phyloP scores from a whole-genome alignment of 1,284 basidiomycete species.

The Boletellus deceptivus region DNA sequence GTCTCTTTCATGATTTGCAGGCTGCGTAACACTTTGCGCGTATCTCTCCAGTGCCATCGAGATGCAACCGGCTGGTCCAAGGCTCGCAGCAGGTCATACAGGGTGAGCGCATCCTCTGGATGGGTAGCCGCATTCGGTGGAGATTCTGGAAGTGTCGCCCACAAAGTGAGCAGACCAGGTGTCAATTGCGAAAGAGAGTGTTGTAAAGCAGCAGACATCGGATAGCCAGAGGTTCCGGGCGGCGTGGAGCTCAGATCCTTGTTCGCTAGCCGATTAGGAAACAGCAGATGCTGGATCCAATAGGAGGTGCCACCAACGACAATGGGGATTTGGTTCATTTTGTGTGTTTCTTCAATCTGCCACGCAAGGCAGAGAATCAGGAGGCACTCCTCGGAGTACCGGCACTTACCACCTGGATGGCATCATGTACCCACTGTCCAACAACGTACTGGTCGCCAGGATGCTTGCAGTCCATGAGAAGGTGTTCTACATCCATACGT shows the following conservation, averaged over 20 bases:
- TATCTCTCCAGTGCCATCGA: constrained; percentile 96
- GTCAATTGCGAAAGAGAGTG: constrained; percentile 45
- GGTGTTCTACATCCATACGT: constrained; percentile 81
- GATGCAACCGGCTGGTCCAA: constrained; percentile 78
- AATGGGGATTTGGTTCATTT: constrained; percentile 70
- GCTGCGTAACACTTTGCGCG: constrained; percentile 84
- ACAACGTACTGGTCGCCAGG: constrained; percentile 88
- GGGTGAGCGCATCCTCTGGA: constrained; percentile 52
- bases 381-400: background rate
- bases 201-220: constrained; percentile 30
- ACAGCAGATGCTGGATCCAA: constrained; percentile 93
- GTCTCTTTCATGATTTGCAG: constrained; percentile 80
- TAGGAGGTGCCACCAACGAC: constrained; percentile 96
- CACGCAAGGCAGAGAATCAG: background rate
- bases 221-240: background rate
- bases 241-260: constrained; percentile 9
- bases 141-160: constrained; percentile 51
- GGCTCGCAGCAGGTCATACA: constrained; percentile 67
- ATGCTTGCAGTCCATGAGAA: constrained; percentile 83
- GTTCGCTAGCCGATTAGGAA: constrained; percentile 63
- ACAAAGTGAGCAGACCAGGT: constrained; percentile 48
- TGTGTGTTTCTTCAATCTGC: constrained; percentile 72
- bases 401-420: constrained; percentile 58
- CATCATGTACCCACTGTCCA: constrained; percentile 82
- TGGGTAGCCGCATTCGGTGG: constrained; percentile 51